These are phyloP conservation scores for Pythium folliculosum DNA, from an alignment of 352 stramenopile genomes.

Conservation along the genomic window DNA sequence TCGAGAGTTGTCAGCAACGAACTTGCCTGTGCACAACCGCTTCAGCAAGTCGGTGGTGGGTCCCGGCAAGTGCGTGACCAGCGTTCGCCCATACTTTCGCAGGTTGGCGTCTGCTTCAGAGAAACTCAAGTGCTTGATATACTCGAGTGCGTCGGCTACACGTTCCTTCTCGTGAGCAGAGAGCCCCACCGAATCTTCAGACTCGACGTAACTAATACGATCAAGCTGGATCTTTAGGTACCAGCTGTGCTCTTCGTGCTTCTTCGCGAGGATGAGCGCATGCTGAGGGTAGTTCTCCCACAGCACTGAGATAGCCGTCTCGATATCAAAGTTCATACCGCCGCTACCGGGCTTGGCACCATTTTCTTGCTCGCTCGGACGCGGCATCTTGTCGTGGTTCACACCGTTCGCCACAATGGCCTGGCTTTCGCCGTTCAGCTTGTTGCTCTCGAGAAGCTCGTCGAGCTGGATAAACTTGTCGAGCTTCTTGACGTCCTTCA, in stretches of 20 bases:
- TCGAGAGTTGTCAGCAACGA: constrained; percentile 48
- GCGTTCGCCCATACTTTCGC: constrained; percentile 85
- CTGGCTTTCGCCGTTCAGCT: constrained; percentile 24
- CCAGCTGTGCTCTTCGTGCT: constrained; percentile 90
- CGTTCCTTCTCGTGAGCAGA: constrained; percentile 79
- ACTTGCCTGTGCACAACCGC: constrained; percentile 87
- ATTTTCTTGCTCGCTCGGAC: constrained; percentile 16
- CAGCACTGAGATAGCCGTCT: constrained; percentile 92
- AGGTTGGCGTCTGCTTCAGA: constrained; percentile 86
- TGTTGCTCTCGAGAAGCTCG: constrained; percentile 52
- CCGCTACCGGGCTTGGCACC: constrained; percentile 32
- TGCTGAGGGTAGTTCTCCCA: constrained; percentile 92
- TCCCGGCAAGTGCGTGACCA: constrained; percentile 87
- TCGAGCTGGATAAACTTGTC: constrained; percentile 92
- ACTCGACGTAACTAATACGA: constrained; percentile 87
- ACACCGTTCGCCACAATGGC: constrained; percentile 4
- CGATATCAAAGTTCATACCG: constrained; percentile 87
- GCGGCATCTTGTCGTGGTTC: constrained; percentile 22
- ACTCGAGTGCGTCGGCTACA: constrained; percentile 88
- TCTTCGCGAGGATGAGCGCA: constrained; percentile 87
- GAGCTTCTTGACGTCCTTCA: constrained; percentile 93
- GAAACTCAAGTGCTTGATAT: constrained; percentile 88
- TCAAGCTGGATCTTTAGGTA: constrained; percentile 94
- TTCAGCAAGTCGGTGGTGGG: constrained; percentile 91
- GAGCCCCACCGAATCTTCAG: constrained; percentile 63